A percentile compares a stretch with the other conserved stretches of the same genome.
phyloP scores from a whole-genome alignment of 768 basidiomycete genomes.

The Tricholoma bakamatsutake region DNA sequence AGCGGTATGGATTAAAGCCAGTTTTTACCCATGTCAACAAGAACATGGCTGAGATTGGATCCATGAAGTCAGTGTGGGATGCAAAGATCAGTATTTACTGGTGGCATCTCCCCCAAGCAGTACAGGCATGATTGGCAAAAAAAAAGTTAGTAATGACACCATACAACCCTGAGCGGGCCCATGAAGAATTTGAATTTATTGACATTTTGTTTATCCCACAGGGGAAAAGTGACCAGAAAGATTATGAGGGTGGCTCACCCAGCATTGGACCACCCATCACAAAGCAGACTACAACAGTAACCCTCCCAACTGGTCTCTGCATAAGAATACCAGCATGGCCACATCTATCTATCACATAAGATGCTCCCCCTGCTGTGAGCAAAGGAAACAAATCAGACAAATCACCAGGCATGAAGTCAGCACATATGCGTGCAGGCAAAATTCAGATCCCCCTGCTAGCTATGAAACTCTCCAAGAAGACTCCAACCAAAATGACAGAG shows the following conservation, averaged over 20 bases:
- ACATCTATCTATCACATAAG: neutral
- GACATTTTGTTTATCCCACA: neutral
- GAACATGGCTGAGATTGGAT: slow-evolving; percentile 15
- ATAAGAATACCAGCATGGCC: neutral
- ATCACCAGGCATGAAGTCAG: neutral
- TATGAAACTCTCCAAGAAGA: neutral
- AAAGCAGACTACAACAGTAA: neutral
- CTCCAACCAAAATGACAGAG: neutral
- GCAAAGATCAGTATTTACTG: slow-evolving; percentile 21
- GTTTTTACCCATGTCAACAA: too few relatives aligned
- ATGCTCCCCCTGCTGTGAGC: neutral
- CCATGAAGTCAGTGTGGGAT: slow-evolving; percentile 10
- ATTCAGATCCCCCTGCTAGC: neutral
- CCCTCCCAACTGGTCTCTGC: neutral
- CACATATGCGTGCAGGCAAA: neutral
- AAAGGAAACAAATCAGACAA: neutral
- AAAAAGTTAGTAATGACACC: slow-evolving; percentile 19
- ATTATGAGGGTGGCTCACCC: slow-evolving; percentile 7
- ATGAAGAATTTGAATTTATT: slow-evolving; percentile 3
- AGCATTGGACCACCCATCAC: neutral
- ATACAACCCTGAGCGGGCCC: slow-evolving; percentile 14
- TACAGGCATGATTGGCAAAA: slow-evolving; percentile 11
- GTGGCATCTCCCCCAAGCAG: too few relatives aligned
- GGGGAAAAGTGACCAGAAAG: neutral
- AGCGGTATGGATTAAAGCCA: too few relatives aligned